phyloP scores from a whole-genome alignment of 345 rosid species.

The Euphorbia pulcherrima region DNA sequence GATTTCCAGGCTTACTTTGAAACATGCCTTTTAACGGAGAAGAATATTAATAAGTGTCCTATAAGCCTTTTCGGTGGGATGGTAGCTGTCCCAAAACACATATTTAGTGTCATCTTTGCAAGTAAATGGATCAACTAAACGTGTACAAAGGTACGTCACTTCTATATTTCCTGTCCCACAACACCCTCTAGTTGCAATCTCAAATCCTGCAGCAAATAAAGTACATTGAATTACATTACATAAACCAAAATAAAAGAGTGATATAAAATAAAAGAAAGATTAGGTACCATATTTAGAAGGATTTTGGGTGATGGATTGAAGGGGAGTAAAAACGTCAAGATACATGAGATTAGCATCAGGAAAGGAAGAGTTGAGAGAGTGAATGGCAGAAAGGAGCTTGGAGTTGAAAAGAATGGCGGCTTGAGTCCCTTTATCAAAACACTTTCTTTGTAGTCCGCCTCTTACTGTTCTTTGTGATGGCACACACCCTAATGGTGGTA shows the following conservation, averaged over 20 bases:
- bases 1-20: too few species aligned
- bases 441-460: conserved; percentile 51
- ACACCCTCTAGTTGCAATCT: conserved; percentile 50
- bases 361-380: conserved; percentile 28
- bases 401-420: conserved; percentile 57
- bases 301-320: conserved; percentile 39
- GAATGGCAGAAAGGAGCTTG: conserved; percentile 39
- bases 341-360: conserved; percentile 32
- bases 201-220: conserved; percentile 44
- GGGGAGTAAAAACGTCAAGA: conserved; percentile 38
- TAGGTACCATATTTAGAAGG: conserved; percentile 50
- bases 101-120: conserved; percentile 48
- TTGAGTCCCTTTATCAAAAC: conserved; percentile 42
- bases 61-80: too few species aligned
- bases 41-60: too few species aligned
- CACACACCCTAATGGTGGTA: background rate
- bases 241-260: too few species aligned
- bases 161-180: conserved; percentile 72
- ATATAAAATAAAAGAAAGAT: too few species aligned
- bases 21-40: too few species aligned
- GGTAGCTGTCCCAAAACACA: conserved; percentile 32
- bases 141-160: conserved; percentile 44
- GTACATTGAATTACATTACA: too few species aligned
- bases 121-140: conserved; percentile 15
- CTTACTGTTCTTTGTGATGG: background rate